These are phyloP conservation scores for Urochloa ruziziensis DNA, from an alignment of 176 grass and related monocot species.

Conservation along the genomic window DNA sequence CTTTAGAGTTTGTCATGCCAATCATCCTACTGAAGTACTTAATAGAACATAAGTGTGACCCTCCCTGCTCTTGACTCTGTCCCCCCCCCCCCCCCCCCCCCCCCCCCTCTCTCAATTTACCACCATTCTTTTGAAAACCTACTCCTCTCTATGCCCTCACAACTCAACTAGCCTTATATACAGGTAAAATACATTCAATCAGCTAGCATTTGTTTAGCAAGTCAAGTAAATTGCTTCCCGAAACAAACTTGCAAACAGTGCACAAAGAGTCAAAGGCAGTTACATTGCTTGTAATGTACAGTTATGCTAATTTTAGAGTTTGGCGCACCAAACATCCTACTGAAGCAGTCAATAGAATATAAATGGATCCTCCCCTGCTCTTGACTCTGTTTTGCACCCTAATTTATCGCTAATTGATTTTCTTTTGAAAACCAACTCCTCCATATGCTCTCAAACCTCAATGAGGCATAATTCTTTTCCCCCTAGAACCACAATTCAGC, in stretches of 20 bases:
- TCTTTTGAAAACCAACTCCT: not conserved
- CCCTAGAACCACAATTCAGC: not conserved
- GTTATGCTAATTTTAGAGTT: not conserved
- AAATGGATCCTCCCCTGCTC: not conserved
- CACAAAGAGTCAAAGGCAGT: not conserved
- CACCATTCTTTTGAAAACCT: too few relatives aligned
- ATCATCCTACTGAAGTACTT: not conserved
- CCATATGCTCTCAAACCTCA: not conserved
- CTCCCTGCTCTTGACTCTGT: too few relatives aligned
- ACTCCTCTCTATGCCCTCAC: too few relatives aligned
- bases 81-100: too few relatives aligned
- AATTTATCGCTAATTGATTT: not conserved
- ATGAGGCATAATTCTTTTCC: not conserved
- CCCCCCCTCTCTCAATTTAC: too few relatives aligned
- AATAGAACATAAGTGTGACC: too few relatives aligned
- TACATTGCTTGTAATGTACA: not conserved
- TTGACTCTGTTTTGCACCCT: not conserved
- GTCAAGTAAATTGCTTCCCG: slow-evolving; percentile 6
- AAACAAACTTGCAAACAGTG: not conserved
- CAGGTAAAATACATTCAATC: not conserved
- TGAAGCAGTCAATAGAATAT: not conserved
- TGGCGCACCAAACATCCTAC: not conserved
- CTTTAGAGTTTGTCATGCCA: not conserved
- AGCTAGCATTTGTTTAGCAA: not conserved
- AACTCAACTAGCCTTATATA: too few relatives aligned